These are phyloP conservation scores for Fragilaria radians DNA, from an alignment of 108 stramenopile genomes.

Conservation along the genomic window DNA sequence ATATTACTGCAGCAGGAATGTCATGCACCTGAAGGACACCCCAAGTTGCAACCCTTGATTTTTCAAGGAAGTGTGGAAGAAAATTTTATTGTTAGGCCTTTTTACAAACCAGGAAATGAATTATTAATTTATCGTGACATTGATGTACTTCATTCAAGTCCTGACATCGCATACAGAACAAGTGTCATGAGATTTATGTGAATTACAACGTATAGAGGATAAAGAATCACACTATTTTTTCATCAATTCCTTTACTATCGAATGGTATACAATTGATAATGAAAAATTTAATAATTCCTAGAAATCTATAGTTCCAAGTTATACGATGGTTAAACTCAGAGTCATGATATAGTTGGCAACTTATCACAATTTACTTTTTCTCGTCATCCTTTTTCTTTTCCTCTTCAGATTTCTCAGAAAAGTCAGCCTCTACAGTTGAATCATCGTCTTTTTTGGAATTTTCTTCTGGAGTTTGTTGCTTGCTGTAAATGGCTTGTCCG, in stretches of 20 bases:
- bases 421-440: constrained; percentile 93
- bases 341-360: too few relatives aligned
- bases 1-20: constrained; percentile 40
- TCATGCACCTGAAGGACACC: constrained; percentile 37
- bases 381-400: constrained; percentile 57
- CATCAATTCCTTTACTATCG: too few relatives aligned
- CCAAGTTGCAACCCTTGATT: constrained; percentile 49
- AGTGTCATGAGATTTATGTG: constrained; percentile 83
- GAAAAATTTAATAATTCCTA: too few relatives aligned
- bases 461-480: constrained; percentile 39
- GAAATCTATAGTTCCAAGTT: too few relatives aligned
- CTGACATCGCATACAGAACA: constrained; percentile 65
- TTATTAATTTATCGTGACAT: constrained; percentile 64
- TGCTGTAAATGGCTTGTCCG: constrained; percentile 96
- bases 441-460: constrained; percentile 75
- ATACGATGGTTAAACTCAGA: too few relatives aligned
- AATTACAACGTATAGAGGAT: too few relatives aligned
- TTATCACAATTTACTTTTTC: constrained; percentile 20
- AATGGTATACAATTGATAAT: too few relatives aligned
- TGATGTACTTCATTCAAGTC: constrained; percentile 67
- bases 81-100: constrained; percentile 51
- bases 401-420: constrained; percentile 83
- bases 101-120: constrained; percentile 44
- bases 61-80: constrained; percentile 45
- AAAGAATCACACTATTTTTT: too few relatives aligned